Evolutionary conservation across 2,329 filamentous ascomycete species (phyloP), one percentile per base, ranked within the genome.

Genomic region (Massarina eburnea): DNA sequence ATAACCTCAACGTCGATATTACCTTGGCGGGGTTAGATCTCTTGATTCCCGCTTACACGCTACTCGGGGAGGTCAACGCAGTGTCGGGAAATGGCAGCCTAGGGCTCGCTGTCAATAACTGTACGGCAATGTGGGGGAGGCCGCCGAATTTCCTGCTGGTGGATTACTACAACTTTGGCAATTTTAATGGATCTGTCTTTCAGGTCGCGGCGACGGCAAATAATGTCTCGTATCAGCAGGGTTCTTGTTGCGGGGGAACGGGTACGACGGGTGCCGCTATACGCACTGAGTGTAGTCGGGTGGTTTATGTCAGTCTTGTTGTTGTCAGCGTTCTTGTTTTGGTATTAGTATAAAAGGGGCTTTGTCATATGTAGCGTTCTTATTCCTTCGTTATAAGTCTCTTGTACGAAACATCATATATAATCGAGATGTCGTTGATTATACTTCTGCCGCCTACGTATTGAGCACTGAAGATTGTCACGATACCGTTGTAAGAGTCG

Each of bases 1-100:
- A 96, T 74, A 96, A 96, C 66, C 79, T 96, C 47, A 96, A 96
- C 67, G 79, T 86, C 48, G 74, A 78, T 3, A 43, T 66, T n/a
- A 33, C 20, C 3, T 35, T 59, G 1, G 26, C 45, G 3, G 49
- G 51, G 17, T 8, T 29, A 27, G 81, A 84, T 73, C 77, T 68
- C 24, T 51, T 70, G 8, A 56, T 70, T 12, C 67, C 67, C 0
- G 64, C 65, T 4, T 61, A 61, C 32, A 48, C 57, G 7, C 52
- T 59, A 1, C 52, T 70, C 4, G 49, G 61, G 12, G 36, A 63
- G 36, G 49, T 68, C 20, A 70, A 70, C 39, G 61, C 61, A 12
- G 60, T 50, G 1, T 49, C 52, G 0, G 61, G 64, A 6, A 61
- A 66, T 18, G 47, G 43, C 3, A 67, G 64, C 35, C 41, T 67